phyloP scores from a whole-genome alignment of 1,284 basidiomycete species.

The Vanrija sp. region DNA sequence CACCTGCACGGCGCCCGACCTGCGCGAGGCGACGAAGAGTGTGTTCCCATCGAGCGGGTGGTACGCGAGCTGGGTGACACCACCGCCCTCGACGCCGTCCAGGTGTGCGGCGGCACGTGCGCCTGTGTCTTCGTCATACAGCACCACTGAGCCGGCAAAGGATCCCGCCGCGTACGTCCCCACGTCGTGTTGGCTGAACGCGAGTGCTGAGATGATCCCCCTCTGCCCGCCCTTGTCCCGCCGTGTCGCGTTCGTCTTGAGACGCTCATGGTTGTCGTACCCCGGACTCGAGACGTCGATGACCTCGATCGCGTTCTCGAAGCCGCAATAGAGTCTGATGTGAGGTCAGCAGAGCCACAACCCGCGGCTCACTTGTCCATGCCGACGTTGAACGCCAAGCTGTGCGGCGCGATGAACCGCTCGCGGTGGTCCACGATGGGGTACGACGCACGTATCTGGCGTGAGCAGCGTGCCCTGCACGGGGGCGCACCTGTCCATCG shows the following conservation, averaged over 20 bases:
- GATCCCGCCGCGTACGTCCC: conserved; percentile 68
- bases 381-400: conserved; percentile 68
- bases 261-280: conserved; percentile 54
- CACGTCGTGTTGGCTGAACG: conserved; percentile 66
- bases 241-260: conserved; percentile 70
- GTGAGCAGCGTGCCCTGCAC: not conserved
- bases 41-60: conserved; percentile 67
- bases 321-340: conserved; percentile 78
- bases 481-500: conserved; percentile 63
- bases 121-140: conserved; percentile 66
- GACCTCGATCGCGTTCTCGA: conserved; percentile 81
- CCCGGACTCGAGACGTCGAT: conserved; percentile 61
- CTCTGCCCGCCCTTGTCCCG: conserved; percentile 79
- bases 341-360: not conserved
- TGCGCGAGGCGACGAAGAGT: conserved; percentile 72
- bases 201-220: conserved; percentile 78
- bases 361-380: conserved; percentile 59
- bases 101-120: conserved; percentile 61
- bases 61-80: conserved; percentile 76
- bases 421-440: conserved; percentile 85
- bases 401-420: conserved; percentile 76
- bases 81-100: conserved; percentile 58
- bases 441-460: conserved; percentile 80
- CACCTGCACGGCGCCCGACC: conserved; percentile 61
- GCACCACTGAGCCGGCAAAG: conserved; percentile 60